Conservation (phyloP, 805 yeast species). For the Metschnikowia anglica region DNA sequence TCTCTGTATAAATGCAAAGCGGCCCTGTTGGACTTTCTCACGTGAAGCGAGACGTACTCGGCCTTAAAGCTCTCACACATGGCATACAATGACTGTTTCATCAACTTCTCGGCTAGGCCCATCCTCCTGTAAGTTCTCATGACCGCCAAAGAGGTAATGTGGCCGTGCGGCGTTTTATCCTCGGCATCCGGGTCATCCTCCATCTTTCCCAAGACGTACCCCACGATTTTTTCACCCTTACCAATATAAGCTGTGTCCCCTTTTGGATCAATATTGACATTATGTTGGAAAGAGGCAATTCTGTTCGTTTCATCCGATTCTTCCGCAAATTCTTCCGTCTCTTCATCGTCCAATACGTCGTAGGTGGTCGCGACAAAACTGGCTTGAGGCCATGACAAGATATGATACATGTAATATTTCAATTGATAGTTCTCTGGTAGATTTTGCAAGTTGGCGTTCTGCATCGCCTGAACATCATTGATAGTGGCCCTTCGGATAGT, state of each 20-base stretch:
- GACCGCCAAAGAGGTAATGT: constrained; percentile 89
- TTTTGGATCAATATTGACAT: constrained; percentile 40
- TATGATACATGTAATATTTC: constrained; percentile 91
- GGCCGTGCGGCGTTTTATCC: constrained; percentile 83
- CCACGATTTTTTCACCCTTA: constrained; percentile 81
- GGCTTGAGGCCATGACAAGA: constrained; percentile 96
- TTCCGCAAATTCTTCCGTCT: constrained; percentile 13
- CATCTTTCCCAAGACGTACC: constrained; percentile 94
- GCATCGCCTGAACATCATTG: constrained; percentile 90
- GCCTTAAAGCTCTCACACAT: constrained; percentile 81
- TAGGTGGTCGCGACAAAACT: constrained; percentile 91
- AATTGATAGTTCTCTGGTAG: constrained; percentile 92
- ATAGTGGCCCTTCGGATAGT: constrained; percentile 87
- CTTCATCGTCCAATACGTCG: constrained; percentile 37
- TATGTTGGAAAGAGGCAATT: constrained; percentile 14
- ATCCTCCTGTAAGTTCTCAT: constrained; percentile 93
- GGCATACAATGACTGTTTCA: constrained; percentile 81
- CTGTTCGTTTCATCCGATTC: constrained; percentile 3
- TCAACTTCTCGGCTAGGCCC: constrained; percentile 90
- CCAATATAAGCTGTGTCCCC: constrained; percentile 65
- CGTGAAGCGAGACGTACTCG: constrained; percentile 85
- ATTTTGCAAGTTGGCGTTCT: constrained; percentile 87
- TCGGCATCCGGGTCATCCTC: constrained; percentile 85
- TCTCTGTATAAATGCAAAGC: constrained; percentile 90
- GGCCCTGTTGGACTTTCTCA: constrained; percentile 88